These are phyloP conservation scores for Rugonectria rugulosa DNA, from an alignment of 2,329 filamentous ascomycete species.

Conservation along the genomic window DNA sequence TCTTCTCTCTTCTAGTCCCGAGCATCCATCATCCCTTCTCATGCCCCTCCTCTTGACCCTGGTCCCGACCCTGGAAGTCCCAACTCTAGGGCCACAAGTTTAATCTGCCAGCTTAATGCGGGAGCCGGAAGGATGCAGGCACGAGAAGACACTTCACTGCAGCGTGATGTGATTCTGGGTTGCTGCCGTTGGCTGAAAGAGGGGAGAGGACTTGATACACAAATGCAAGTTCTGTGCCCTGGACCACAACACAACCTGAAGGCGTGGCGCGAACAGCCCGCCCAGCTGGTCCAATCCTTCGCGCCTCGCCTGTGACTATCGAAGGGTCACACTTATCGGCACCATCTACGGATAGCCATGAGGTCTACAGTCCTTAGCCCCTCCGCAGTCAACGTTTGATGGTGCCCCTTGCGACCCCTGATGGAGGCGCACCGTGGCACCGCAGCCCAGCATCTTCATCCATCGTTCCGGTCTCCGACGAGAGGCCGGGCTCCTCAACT, in stretches of 20 bases:
- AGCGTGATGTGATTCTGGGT: neutral
- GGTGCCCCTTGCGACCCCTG: slow-evolving; percentile 6
- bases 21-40: slow-evolving; percentile 14
- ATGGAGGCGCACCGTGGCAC: neutral
- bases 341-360: neutral
- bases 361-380: too few species aligned
- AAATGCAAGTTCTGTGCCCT: too few species aligned
- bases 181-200: neutral
- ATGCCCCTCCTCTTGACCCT: slow-evolving; percentile 3
- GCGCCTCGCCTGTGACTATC: neutral
- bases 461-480: slow-evolving; percentile 8
- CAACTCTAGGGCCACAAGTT: neutral
- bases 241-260: slow-evolving; percentile 3
- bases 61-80: slow-evolving; percentile 10
- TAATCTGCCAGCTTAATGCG: slow-evolving; percentile 21
- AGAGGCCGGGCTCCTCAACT: neutral
- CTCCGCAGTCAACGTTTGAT: neutral
- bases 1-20: neutral
- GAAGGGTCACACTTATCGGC: neutral
- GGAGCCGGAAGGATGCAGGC: slow-evolving; percentile 10
- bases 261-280: slow-evolving; percentile 1
- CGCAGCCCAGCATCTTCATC: slow-evolving; percentile 9
- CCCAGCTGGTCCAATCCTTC: neutral
- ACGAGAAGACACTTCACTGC: neutral
- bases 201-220: neutral